Conservation (phyloP, 2,329 filamentous ascomycete genomes). For the Shiraia sp. region DNA sequence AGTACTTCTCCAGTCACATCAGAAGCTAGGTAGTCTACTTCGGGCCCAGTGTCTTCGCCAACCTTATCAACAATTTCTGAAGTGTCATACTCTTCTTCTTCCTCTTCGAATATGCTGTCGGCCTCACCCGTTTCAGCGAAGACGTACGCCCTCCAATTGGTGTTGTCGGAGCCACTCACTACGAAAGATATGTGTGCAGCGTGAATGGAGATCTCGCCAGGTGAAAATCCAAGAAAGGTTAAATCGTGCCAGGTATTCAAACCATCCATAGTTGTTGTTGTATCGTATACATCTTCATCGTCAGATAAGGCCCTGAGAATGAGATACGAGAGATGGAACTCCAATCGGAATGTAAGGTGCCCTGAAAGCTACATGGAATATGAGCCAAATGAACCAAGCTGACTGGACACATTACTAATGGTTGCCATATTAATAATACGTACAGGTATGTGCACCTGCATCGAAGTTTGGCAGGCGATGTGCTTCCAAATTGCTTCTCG, state of each 20-base stretch:
- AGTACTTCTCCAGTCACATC: neutral
- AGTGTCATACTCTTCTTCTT: no score
- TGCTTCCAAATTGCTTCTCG: conserved; percentile 16
- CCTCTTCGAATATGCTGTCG: no score
- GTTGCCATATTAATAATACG: neutral
- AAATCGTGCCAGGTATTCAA: no score
- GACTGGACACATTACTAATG: neutral
- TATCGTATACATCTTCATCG: no score
- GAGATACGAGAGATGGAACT: conserved; percentile 11
- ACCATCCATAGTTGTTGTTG: no score
- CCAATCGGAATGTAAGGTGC: conserved; percentile 6
- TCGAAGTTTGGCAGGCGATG: conserved; percentile 8
- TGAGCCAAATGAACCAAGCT: neutral
- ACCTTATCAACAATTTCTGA: neutral
- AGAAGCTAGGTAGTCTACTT: neutral
- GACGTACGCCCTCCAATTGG: neutral
- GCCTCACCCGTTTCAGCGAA: neutral
- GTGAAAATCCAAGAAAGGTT: neutral
- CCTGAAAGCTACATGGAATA: neutral
- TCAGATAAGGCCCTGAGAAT: neutral
- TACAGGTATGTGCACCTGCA: conserved; percentile 12
- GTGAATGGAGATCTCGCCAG: neutral
- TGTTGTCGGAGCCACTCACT: neutral
- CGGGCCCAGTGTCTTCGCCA: neutral
- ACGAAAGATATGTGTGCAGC: neutral